These are phyloP conservation scores for Bimuria novae-zelandiae DNA, from an alignment of 2,329 filamentous ascomycete genomes.

Conservation along the genomic window DNA sequence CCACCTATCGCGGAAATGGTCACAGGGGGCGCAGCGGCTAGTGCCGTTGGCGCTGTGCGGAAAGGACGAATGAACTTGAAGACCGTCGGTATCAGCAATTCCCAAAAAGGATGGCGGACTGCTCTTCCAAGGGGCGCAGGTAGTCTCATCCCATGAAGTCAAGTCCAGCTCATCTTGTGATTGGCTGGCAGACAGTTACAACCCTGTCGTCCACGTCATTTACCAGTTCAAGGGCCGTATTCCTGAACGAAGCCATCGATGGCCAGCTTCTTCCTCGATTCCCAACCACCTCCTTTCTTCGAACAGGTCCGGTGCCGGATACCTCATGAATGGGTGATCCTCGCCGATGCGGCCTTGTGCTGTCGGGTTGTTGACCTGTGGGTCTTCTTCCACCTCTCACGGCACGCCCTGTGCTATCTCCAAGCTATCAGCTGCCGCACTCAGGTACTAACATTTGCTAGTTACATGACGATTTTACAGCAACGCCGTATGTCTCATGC, in stretches of 20 bases:
- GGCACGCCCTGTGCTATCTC: too few species aligned
- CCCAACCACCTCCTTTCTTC: neutral
- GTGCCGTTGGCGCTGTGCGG: neutral
- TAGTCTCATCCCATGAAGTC: neutral
- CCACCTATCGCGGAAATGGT: neutral
- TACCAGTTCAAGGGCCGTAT: constrained; percentile 7
- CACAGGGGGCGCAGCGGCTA: neutral
- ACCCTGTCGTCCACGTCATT: neutral
- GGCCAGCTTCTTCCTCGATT: neutral
- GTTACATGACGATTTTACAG: too few species aligned
- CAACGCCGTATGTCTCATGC: neutral
- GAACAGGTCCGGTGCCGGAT: neutral
- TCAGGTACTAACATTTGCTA: neutral
- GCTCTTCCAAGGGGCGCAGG: neutral
- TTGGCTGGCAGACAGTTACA: neutral
- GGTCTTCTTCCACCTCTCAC: too few species aligned
- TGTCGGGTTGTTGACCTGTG: neutral
- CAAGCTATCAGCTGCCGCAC: neutral
- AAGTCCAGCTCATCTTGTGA: too few species aligned
- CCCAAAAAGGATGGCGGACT: too few species aligned
- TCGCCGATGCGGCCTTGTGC: too few species aligned
- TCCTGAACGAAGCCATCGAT: neutral
- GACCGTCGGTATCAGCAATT: too few species aligned
- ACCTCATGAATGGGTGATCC: too few species aligned
- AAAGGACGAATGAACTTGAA: too few species aligned